Evolutionary conservation across 1,284 basidiomycete species (phyloP).

Genomic region (Puccinia triticina): DNA sequence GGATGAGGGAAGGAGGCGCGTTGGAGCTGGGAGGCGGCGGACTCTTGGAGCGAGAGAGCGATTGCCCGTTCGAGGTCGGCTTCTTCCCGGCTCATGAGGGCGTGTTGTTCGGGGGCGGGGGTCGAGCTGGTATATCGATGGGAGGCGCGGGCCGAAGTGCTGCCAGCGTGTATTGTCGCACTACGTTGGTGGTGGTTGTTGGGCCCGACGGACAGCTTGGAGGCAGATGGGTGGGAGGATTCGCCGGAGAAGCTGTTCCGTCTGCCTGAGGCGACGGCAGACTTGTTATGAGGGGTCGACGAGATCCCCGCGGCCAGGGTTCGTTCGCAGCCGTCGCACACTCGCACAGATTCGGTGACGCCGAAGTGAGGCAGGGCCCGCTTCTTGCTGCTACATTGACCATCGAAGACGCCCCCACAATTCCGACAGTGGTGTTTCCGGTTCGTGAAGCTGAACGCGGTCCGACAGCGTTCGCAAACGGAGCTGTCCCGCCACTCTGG

Average conservation of each 20-base stretch:
- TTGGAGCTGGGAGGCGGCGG: constrained; percentile 46
- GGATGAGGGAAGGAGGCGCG: constrained; percentile 22
- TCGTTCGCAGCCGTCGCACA: constrained; percentile 79
- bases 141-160: constrained; percentile 9
- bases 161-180: constrained; percentile 41
- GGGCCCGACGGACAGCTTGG: constrained; percentile 55
- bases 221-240: neutral
- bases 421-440: constrained; percentile 98
- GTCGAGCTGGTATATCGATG: constrained; percentile 53
- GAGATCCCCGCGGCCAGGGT: constrained; percentile 63
- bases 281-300: constrained; percentile 8
- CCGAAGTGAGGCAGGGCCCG: constrained; percentile 90
- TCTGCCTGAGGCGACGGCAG: constrained; percentile 31
- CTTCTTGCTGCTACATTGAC: constrained; percentile 83
- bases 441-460: constrained; percentile 90
- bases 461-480: constrained; percentile 88
- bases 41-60: constrained; percentile 73
- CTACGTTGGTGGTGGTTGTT: constrained; percentile 57
- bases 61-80: constrained; percentile 92
- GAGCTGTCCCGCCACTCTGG: constrained; percentile 97
- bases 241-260: constrained; percentile 49
- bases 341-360: constrained; percentile 87
- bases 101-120: constrained; percentile 52
- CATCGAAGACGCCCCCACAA: constrained; percentile 95
- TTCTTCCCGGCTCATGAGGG: constrained; percentile 73